Evolutionary conservation across 331 rosid species (phyloP), one percentile per base, ranked within the genome.

Genomic region (Rhamnella rubrinervis): DNA sequence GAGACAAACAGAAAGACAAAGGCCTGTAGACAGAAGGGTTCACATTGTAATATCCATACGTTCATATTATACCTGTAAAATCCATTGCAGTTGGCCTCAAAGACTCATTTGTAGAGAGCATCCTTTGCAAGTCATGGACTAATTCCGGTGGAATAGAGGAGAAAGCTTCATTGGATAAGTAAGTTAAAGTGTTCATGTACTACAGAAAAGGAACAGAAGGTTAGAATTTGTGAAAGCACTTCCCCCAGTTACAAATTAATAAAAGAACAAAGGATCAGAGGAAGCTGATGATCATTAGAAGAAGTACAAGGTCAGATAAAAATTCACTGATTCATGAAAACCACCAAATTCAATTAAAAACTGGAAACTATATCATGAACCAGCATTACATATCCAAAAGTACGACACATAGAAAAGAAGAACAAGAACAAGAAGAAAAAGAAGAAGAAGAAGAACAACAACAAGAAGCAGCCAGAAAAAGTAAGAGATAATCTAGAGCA

Each of bases 61-160:
- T 7, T 44, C 26, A 1, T 14, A 41, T 58, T 68, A 80, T 84
- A 95, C 99, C 97, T 41, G 99, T 91, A 77, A 95, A 95, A 79
- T 85, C 97, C 74, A 87, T 77, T 40, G 96, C 92, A 47, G 90
- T 77, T 75, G 97, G 97, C 82, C 97, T 82, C 67, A 85, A 80
- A 80, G 96, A 85, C 72, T 89, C 99, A 78, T 91, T 91, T 66
- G 82, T 71, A 77, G 99, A 95, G n/a, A 95, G 87, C 97, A 95
- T 89, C 86, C 92, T 85, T 77, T 89, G 92, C 88, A 95, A 82
- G 78, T 95, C 97, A 77, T 87, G 86, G 82, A 91, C 93, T 56
- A 95, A 81, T 74, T 95, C 97, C 25, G 83, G 62, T 26, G 99
- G 97, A 78, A 95, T 83, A 28, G 91, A 71, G 62, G 97, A 88